Percentiles rank a stretch among this genome's conserved stretches.
These are phyloP conservation scores for Pseudomassariella vexata DNA, from an alignment of 2,329 filamentous ascomycete genomes.

Conservation along the genomic window DNA sequence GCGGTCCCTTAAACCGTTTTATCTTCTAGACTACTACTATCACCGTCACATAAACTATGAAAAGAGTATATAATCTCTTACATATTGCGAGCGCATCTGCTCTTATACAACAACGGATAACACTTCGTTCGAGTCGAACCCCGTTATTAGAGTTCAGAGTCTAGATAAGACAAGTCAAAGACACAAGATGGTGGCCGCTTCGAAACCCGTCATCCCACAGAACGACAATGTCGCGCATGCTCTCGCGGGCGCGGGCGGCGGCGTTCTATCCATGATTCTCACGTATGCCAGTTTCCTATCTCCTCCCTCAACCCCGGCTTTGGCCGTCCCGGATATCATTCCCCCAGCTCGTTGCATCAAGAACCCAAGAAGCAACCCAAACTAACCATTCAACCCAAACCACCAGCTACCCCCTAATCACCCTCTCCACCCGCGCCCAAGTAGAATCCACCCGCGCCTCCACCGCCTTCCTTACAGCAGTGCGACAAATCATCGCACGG, in stretches of 20 bases:
- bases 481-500: conserved; percentile 80
- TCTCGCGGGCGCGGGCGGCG: conserved; percentile 85
- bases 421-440: conserved; percentile 92
- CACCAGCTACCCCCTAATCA: conserved; percentile 88
- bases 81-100: too few species aligned
- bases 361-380: conserved; percentile 3
- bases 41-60: too few species aligned
- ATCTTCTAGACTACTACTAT: too few species aligned
- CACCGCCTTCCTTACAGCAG: conserved; percentile 75
- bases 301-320: conserved; percentile 3
- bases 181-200: too few species aligned
- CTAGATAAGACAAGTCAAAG: too few species aligned
- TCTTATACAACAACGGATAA: too few species aligned
- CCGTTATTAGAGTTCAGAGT: too few species aligned
- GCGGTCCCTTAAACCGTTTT: too few species aligned
- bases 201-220: conserved; percentile 66
- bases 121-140: too few species aligned
- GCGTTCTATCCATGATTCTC: conserved; percentile 89
- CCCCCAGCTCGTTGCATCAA: neutral
- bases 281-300: conserved; percentile 53
- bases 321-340: neutral
- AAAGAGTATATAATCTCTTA: too few species aligned
- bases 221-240: conserved; percentile 97
- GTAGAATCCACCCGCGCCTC: conserved; percentile 94
- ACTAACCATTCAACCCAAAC: conserved; percentile 8